phyloP scores from a whole-genome alignment of 306 rosid genomes.

The Begonia loranthoides region DNA sequence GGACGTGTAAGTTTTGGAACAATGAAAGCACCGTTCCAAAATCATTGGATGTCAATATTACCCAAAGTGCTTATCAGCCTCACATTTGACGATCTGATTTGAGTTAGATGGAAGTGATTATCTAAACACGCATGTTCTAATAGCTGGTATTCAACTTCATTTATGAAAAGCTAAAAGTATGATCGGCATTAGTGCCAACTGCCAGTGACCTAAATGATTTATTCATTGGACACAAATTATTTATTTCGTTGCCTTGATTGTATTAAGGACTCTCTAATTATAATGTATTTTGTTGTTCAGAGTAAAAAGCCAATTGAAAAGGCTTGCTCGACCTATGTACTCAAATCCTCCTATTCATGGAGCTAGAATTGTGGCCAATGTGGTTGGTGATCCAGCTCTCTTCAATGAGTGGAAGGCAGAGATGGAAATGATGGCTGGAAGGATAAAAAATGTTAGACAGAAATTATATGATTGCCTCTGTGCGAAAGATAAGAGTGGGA shows the following conservation, averaged over 20 bases:
- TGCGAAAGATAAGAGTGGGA: conserved; percentile 82
- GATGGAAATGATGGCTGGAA: conserved; percentile 99
- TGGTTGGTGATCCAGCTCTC: conserved; percentile 76
- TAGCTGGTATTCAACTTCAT: no score
- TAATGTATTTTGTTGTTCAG: conserved; percentile 25
- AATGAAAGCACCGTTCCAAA: no score
- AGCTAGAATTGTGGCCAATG: conserved; percentile 81
- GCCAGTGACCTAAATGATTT: no score
- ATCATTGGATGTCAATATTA: no score
- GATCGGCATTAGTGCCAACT: no score
- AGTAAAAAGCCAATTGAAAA: conserved; percentile 92
- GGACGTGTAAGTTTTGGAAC: no score
- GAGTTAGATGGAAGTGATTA: no score
- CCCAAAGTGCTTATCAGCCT: no score
- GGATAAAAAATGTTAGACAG: conserved; percentile 85
- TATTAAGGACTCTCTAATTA: neutral
- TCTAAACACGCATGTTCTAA: no score
- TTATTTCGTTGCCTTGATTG: neutral
- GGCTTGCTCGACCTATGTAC: conserved; percentile 98
- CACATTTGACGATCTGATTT: no score
- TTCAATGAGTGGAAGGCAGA: conserved; percentile 88
- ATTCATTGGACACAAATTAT: no score
- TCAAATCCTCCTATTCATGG: conserved; percentile 97
- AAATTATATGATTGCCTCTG: conserved; percentile 53
- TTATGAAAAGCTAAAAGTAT: no score